Evolutionary conservation across 1,139 yeast genomes (phyloP), one percentile per base, ranked within the genome.

Genomic region (Maudiozyma humilis): DNA sequence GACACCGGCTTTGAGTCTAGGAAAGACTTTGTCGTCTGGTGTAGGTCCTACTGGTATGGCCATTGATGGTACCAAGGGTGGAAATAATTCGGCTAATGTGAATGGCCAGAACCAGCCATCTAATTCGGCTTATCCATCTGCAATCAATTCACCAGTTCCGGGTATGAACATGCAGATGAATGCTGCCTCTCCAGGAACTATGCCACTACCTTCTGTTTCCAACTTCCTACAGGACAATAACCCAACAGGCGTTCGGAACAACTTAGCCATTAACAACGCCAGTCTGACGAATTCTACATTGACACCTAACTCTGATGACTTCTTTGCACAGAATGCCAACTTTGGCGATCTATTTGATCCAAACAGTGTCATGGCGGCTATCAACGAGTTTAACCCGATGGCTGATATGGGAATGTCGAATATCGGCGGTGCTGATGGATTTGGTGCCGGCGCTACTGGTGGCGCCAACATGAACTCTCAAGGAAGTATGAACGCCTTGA

Each of bases 301-400:
- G 33, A 53, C 58, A 3, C 63, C 63, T n/a, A 61, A 57, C 32
- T 59, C 59, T 33, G 64, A 60, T 34, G 64, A 60, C 43, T 60
- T 60, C 44, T 50, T 59, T 43, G 54, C 54, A 39, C 60, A 58
- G 38, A 58, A 54, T 30, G 51, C 62, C n/a, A 53, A 57, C 37
- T 50, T 59, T 30, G 56, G 54, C 43, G 62, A 62, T 47, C 55
- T 53, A 51, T 47, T 60, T 23, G 60, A 60, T 38, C 62, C 64
- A 29, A 54, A 57, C 1, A 56, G 55, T 41, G 54, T 60, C n/a
- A 56, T 58, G 30, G 63, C 60, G 41, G 64, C 63, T 5, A 59
- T 60, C 14, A 50, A 45, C 18, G 60, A 61, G 20, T 57, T 59
- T 41, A 60, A 58, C 36, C 49, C 51, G 16, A 20, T 42, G 8